Conservation (phyloP, 148 eudicot species). For the Camellia sinensis region DNA sequence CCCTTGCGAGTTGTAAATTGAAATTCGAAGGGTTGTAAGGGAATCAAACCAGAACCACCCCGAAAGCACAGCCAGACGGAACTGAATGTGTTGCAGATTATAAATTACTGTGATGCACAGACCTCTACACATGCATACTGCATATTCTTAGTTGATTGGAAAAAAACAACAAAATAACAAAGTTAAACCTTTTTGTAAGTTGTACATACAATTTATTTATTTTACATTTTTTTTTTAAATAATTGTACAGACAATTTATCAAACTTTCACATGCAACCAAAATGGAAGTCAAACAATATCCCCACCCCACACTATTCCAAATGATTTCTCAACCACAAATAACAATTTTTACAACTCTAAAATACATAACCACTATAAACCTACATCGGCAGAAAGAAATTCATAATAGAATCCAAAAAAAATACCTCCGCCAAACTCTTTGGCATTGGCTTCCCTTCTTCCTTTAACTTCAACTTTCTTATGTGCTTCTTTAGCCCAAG, state of each 20-base stretch:
- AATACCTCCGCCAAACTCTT: constrained; percentile 72
- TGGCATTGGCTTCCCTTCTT: constrained; percentile 89
- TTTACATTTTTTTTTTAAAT: no score
- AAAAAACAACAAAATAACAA: constrained; percentile 1
- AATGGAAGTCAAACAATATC: neutral
- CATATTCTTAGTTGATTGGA: neutral
- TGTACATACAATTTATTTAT: neutral
- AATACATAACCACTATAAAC: neutral
- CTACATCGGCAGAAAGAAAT: neutral
- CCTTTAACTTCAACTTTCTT: constrained; percentile 67
- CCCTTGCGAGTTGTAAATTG: no score
- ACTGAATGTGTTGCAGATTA: no score
- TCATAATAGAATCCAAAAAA: neutral
- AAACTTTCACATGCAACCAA: neutral
- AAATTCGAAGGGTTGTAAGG: no score
- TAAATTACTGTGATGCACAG: no score
- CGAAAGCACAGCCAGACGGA: no score
- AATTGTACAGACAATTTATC: neutral
- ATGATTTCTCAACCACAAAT: constrained; percentile 1
- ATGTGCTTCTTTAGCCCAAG: constrained; percentile 87
- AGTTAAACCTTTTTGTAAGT: neutral
- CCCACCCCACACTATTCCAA: neutral
- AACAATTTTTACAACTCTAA: neutral
- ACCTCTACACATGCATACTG: no score
- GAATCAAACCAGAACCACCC: no score